Evolutionary conservation across 1,139 yeast species (phyloP).

Genomic region (Blastobotrys capitulatus): DNA sequence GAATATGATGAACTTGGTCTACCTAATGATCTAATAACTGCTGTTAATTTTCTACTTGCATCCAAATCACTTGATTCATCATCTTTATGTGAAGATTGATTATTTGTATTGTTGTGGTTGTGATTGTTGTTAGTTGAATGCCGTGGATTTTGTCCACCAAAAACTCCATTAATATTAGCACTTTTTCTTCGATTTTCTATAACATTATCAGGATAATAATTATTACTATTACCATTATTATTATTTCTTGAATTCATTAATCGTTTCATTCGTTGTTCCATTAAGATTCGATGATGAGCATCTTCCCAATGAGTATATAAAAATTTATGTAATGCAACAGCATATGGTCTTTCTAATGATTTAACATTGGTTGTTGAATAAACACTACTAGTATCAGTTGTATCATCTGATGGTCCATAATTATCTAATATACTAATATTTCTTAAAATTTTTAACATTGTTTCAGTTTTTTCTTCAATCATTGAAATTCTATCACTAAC

Average conservation of each 20-base stretch:
- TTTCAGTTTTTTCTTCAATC: slow-evolving; percentile 31
- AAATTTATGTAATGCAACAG: slow-evolving; percentile 49
- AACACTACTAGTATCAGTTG: neutral
- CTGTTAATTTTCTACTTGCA: slow-evolving; percentile 19
- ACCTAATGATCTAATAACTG: slow-evolving; percentile 24
- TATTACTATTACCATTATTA: neutral
- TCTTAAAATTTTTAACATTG: slow-evolving; percentile 8
- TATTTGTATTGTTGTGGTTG: neutral
- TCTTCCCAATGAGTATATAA: slow-evolving; percentile 56
- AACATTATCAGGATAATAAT: neutral
- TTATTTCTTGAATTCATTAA: slow-evolving; percentile 4
- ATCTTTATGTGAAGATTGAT: neutral
- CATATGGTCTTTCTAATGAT: slow-evolving; percentile 14
- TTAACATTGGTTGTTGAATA: neutral
- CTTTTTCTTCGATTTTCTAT: neutral
- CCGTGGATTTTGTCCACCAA: neutral
- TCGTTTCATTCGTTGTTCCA: slow-evolving; percentile 25
- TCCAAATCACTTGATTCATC: slow-evolving; percentile 15
- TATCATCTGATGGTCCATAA: neutral
- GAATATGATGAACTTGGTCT: slow-evolving; percentile 18
- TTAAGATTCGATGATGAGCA: slow-evolving; percentile 33
- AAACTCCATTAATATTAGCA: neutral
- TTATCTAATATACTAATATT: slow-evolving; percentile 1
- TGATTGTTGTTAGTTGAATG: neutral
- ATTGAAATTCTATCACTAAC: slow-evolving; percentile 23